Percentiles rank a stretch among this genome's conserved stretches.
phyloP scores from a whole-genome alignment of 495 filamentous ascomycete species.

The Xylaria acuta region DNA sequence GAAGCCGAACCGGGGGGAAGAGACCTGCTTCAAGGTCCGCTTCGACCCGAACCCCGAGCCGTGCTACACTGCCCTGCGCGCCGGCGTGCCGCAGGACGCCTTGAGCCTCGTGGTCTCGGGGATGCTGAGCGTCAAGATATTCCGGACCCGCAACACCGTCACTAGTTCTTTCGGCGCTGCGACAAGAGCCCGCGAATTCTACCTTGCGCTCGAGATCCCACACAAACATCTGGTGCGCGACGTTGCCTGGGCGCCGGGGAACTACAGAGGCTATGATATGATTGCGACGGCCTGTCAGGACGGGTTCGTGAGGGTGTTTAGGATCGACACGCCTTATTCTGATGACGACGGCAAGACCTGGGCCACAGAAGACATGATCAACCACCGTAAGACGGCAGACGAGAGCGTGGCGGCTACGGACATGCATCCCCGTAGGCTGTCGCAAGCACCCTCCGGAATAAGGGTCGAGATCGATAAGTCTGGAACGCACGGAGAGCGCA shows the following conservation, averaged over 20 bases:
- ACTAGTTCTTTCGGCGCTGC: conserved; percentile 57
- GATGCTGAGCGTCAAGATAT: conserved; percentile 80
- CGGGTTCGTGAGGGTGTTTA: conserved; percentile 83
- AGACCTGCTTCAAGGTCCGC: conserved; percentile 81
- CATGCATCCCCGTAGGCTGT: conserved; percentile 30
- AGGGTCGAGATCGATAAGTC: conserved; percentile 65
- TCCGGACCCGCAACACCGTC: conserved; percentile 69
- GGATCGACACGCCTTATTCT: conserved; percentile 67
- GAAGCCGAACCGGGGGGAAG: conserved; percentile 71
- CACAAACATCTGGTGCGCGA: conserved; percentile 84
- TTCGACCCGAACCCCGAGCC: conserved; percentile 86
- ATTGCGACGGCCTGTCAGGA: conserved; percentile 93
- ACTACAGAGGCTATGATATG: conserved; percentile 83
- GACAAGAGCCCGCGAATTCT: conserved; percentile 68
- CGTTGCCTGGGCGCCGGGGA: conserved; percentile 90
- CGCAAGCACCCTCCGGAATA: conserved; percentile 57
- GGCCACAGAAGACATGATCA: conserved; percentile 40
- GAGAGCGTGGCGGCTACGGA: conserved; percentile 26
- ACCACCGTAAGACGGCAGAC: conserved; percentile 31
- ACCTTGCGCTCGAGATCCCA: conserved; percentile 76
- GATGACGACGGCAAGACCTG: conserved; percentile 41
- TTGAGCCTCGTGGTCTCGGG: conserved; percentile 81
- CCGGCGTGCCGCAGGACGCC: conserved; percentile 75
- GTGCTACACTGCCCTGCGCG: conserved; percentile 74
- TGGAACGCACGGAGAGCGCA: conserved; percentile 43